Percentiles rank a stretch among this genome's conserved stretches.
These are phyloP conservation scores for Penicillium freii DNA, from an alignment of 2,329 filamentous ascomycete species.

Conservation along the genomic window DNA sequence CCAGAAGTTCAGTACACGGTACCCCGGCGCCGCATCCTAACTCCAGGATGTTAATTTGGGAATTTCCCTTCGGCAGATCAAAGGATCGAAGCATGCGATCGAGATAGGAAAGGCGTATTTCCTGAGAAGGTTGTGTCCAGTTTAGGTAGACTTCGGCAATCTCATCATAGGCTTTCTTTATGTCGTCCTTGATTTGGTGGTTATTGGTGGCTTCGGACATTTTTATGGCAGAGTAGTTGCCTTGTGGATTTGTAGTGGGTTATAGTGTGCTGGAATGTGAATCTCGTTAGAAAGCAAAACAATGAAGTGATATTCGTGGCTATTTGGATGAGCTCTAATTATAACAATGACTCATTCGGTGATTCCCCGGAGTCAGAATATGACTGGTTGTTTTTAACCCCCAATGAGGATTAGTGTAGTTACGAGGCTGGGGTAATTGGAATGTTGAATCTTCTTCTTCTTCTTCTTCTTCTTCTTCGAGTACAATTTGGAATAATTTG, in stretches of 20 bases:
- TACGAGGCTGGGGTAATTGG: background rate
- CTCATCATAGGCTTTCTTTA: slow-evolving; percentile 36
- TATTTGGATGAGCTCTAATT: background rate
- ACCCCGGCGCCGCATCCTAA: slow-evolving; percentile 45
- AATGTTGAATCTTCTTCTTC: background rate
- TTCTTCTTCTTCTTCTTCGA: background rate
- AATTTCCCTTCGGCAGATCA: background rate
- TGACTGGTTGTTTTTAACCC: background rate
- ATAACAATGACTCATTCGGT: background rate
- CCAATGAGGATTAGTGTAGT: background rate
- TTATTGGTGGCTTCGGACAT: background rate
- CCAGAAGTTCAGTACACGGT: slow-evolving; percentile 29
- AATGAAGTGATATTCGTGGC: background rate
- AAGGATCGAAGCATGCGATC: slow-evolving; percentile 28
- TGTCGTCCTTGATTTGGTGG: slow-evolving; percentile 13
- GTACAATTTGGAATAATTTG: no score
- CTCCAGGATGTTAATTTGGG: slow-evolving; percentile 32
- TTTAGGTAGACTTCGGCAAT: slow-evolving; percentile 38
- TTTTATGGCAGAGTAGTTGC: background rate
- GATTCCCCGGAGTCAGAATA: background rate
- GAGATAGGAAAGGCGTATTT: slow-evolving; percentile 34
- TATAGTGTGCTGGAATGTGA: background rate
- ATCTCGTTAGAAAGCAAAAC: background rate
- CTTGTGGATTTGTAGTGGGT: background rate
- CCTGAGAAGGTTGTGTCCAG: slow-evolving; percentile 33